phyloP scores from a whole-genome alignment of 345 rosid species.

The Acer campestre region DNA sequence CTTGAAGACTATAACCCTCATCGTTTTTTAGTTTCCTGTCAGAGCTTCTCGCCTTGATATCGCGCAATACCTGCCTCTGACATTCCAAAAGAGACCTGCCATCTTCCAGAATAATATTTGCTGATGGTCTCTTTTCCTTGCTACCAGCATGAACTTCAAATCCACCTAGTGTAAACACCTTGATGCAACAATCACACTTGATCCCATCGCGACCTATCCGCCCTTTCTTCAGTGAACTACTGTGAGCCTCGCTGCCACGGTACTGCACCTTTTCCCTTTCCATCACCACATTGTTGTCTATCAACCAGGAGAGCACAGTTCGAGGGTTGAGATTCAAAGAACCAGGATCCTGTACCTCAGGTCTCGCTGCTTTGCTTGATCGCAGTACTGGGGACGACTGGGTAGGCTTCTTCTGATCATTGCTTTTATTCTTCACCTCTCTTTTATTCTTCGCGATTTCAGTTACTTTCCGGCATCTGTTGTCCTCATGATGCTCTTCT shows the following conservation, averaged over 20 bases:
- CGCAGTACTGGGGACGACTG: background rate
- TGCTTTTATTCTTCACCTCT: background rate
- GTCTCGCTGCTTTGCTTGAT: conserved; percentile 19
- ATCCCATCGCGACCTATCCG: conserved; percentile 45
- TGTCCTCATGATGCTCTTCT: background rate
- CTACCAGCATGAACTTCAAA: conserved; percentile 31
- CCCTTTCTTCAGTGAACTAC: conserved; percentile 33
- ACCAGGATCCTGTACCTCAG: background rate
- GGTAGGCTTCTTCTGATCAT: background rate
- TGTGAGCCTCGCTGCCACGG: background rate
- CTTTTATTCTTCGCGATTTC: background rate
- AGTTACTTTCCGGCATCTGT: background rate
- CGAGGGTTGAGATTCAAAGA: conserved; percentile 16
- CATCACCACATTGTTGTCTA: conserved; percentile 37
- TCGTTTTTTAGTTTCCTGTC: background rate
- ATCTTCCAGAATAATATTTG: conserved; percentile 36
- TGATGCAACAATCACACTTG: conserved; percentile 34
- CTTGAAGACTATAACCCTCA: background rate
- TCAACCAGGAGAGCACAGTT: conserved; percentile 41
- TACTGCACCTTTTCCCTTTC: conserved; percentile 38
- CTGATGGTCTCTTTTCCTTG: conserved; percentile 24
- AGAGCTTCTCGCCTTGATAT: conserved; percentile 14
- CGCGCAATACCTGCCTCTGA: conserved; percentile 31
- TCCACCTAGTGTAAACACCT: conserved; percentile 26
- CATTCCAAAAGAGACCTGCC: conserved; percentile 51